A percentile compares a stretch with the other conserved stretches of the same genome.
Conservation (phyloP, 345 rosid genomes). For the Gossypium turneri region DNA sequence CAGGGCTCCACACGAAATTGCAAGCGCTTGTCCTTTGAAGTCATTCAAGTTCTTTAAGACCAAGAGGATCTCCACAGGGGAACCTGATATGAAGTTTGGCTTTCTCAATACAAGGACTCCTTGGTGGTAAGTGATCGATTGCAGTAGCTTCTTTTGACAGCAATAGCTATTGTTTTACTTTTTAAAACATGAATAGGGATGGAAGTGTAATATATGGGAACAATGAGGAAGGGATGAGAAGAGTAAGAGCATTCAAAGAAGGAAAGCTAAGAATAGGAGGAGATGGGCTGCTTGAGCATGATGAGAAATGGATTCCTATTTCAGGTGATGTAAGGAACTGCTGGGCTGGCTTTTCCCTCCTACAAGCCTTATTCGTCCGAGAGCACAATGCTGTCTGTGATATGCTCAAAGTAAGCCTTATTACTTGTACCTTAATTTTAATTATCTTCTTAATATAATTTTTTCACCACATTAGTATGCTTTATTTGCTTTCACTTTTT, state of each 20-base stretch:
- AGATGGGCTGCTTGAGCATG: constrained; percentile 53
- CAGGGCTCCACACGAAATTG: constrained; percentile 47
- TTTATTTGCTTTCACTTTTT: too few relatives aligned
- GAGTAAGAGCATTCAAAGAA: constrained; percentile 64
- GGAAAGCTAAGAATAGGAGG: constrained; percentile 57
- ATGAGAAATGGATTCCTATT: constrained; percentile 56
- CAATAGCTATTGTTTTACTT: too few relatives aligned
- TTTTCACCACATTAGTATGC: too few relatives aligned
- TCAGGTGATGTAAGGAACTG: constrained; percentile 76
- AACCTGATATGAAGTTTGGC: constrained; percentile 35
- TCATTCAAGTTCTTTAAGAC: constrained; percentile 57
- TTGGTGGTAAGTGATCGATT: constrained; percentile 53
- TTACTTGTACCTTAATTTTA: too few relatives aligned
- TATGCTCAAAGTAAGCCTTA: constrained; percentile 50
- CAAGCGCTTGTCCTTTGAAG: constrained; percentile 55
- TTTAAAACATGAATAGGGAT: constrained; percentile 42
- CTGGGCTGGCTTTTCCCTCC: constrained; percentile 74
- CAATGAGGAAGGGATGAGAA: constrained; percentile 51
- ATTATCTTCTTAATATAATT: too few relatives aligned
- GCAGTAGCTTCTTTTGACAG: too few relatives aligned
- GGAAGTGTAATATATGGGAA: constrained; percentile 81
- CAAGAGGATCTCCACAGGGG: constrained; percentile 41
- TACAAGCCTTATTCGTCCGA: constrained; percentile 64
- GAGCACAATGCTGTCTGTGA: constrained; percentile 71
- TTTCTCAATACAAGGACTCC: constrained; percentile 67